Base-by-base conservation (phyloP, 768 basidiomycete genomes). In the Tulasnella sp. region DNA sequence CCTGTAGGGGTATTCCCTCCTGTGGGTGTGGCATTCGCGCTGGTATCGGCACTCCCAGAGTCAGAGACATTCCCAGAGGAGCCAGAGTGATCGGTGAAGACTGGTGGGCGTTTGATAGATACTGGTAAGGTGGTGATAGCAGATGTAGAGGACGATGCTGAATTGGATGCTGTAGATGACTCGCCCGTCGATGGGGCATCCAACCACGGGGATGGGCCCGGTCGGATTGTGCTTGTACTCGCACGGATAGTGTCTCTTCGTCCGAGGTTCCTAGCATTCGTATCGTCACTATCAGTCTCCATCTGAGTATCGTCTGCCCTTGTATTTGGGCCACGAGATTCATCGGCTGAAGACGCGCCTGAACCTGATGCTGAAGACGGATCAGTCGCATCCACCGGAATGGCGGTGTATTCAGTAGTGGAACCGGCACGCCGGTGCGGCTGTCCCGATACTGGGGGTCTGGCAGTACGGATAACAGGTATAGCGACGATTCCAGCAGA, bases 1-100 rank as follows among this genome's bases (percentile, higher is more conserved):
- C 79, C 77, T 0, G 80, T 83, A 10, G 83, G 83, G 0, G 84
- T 83, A 43, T 77, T 77, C 1, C 78, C 78, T 4, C 78, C 76
- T 26, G 75, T 70, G 10, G 85, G 84, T 0, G 85, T 86, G 7
- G 77, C 73, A 34, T 80, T 77, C 9, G 77, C 72, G 0, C 83
- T 85, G 11, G 76, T 77, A 64, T 86, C 82, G 19, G 81, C 45
- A 42, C 61, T 77, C 2, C 83, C 82, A 4, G 81, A 76, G 63
- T 84, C 82, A 23, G 76, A 74, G 29, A 59, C 47, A 17, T 54
- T 55, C 15, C 54, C 53, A 1, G 58, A 63, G 8, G 60, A 41
- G 11, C 27, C 24, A 9, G 61, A 32, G 34, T 42, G 29, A 50
- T 19, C 29, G 65, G 63, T 44, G 63, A 49, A 56, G 4, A 50